Percentiles rank a stretch among this genome's conserved stretches.
phyloP scores from a whole-genome alignment of 305 asterid species.

The Plantago coronopus region DNA sequence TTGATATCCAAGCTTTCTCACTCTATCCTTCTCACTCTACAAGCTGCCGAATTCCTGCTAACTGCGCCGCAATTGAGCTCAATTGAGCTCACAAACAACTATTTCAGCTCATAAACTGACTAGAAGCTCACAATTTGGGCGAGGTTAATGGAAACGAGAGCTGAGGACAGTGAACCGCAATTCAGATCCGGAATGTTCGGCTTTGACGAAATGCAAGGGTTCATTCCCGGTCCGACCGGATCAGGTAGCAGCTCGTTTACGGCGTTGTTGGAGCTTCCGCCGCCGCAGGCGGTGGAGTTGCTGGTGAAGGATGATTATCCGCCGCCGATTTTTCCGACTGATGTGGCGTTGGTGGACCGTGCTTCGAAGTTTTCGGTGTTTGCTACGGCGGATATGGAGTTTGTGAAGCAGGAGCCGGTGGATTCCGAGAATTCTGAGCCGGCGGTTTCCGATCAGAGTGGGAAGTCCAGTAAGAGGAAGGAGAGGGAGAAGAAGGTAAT shows the following conservation, averaged over 20 bases:
- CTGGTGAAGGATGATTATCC: slow-evolving; percentile 49
- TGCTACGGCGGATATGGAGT: slow-evolving; percentile 27
- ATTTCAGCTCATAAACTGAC: too few relatives aligned
- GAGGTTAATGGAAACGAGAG: slow-evolving; percentile 36
- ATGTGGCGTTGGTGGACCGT: slow-evolving; percentile 42
- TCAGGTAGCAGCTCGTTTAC: slow-evolving; percentile 67
- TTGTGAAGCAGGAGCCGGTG: slow-evolving; percentile 63
- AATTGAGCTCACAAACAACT: too few relatives aligned
- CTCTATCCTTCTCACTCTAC: too few relatives aligned
- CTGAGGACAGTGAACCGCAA: slow-evolving; percentile 29
- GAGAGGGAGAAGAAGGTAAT: slow-evolving; percentile 66
- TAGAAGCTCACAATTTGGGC: not conserved
- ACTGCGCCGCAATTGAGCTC: too few relatives aligned
- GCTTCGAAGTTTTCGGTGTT: slow-evolving; percentile 58
- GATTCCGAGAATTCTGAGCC: slow-evolving; percentile 46
- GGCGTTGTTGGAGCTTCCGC: slow-evolving; percentile 80
- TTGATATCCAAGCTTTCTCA: too few relatives aligned
- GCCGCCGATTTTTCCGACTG: slow-evolving; percentile 49
- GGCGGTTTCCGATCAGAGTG: slow-evolving; percentile 45
- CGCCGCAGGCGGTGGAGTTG: slow-evolving; percentile 83
- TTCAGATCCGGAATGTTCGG: slow-evolving; percentile 54
- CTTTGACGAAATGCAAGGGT: slow-evolving; percentile 40
- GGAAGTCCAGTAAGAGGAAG: slow-evolving; percentile 60
- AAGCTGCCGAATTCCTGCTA: too few relatives aligned
- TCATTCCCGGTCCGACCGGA: slow-evolving; percentile 29